A percentile compares a stretch with the other conserved stretches of the same genome.
phyloP scores from a whole-genome alignment of 2,329 filamentous ascomycete species.

The Furcasterigmium sp. region DNA sequence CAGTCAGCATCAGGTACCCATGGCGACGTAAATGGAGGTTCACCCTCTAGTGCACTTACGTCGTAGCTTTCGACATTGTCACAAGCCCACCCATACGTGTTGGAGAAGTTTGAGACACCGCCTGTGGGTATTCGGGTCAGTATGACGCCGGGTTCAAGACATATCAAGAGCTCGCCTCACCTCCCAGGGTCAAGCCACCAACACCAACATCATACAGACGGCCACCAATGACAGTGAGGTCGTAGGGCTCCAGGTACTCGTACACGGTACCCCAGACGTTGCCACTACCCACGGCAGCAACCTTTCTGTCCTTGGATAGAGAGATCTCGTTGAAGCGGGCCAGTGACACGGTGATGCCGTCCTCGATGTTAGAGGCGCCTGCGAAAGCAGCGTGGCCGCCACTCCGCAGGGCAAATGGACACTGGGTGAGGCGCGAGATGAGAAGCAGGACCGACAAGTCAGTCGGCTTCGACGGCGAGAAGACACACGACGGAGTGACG shows the following conservation, averaged over 20 bases:
- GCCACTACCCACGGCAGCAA: slow-evolving; percentile 27
- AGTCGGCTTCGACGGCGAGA: neutral
- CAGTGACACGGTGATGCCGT: slow-evolving; percentile 6
- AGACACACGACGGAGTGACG: slow-evolving; percentile 3
- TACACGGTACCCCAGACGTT: slow-evolving; percentile 33
- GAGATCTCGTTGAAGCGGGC: neutral
- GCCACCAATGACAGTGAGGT: slow-evolving; percentile 28
- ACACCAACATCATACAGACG: slow-evolving; percentile 30
- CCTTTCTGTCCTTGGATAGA: slow-evolving; percentile 16
- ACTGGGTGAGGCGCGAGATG: neutral
- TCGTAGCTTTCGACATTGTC: slow-evolving; percentile 27
- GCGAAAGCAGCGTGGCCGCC: slow-evolving; percentile 8
- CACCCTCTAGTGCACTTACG: too few relatives aligned
- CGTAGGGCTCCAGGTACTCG: slow-evolving; percentile 21
- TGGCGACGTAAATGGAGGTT: too few relatives aligned
- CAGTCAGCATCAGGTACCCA: too few relatives aligned
- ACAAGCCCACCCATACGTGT: slow-evolving; percentile 18
- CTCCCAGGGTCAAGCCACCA: slow-evolving; percentile 29
- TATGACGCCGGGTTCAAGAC: too few relatives aligned
- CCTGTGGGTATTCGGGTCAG: too few relatives aligned
- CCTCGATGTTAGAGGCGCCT: slow-evolving; percentile 4
- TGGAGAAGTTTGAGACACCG: slow-evolving; percentile 18
- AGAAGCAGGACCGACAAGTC: neutral
- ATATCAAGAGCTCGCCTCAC: too few relatives aligned
- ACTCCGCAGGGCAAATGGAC: slow-evolving; percentile 5